phyloP scores from a whole-genome alignment of 345 rosid genomes.

The Sapria himalayana region DNA sequence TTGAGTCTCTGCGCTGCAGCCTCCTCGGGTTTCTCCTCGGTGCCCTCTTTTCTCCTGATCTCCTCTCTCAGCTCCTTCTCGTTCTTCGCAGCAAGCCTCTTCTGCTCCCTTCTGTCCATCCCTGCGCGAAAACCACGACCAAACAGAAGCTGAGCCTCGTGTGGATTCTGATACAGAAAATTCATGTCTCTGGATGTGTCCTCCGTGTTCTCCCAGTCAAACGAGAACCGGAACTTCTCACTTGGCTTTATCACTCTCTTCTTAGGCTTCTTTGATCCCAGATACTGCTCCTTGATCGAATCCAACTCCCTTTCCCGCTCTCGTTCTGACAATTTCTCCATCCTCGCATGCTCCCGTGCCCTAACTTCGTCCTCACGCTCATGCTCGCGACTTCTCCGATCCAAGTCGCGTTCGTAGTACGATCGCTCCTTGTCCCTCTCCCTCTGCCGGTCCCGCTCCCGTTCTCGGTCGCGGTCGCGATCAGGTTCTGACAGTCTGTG shows the following conservation, averaged over 20 bases:
- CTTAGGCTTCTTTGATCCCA: conserved; percentile 84
- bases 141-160: conserved; percentile 78
- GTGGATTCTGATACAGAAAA: conserved; percentile 69
- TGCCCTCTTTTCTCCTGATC: conserved; percentile 59
- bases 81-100: conserved; percentile 73
- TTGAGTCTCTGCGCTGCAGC: conserved; percentile 52
- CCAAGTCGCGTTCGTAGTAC: conserved; percentile 27
- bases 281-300: conserved; percentile 66
- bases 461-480: conserved; percentile 16
- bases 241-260: conserved; percentile 84
- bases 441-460: conserved; percentile 17
- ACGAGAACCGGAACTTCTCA: conserved; percentile 82
- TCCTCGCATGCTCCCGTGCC: conserved; percentile 40
- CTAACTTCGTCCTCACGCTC: conserved; percentile 51
- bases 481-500: conserved; percentile 14
- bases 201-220: conserved; percentile 90
- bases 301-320: conserved; percentile 76
- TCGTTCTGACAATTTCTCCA: conserved; percentile 53
- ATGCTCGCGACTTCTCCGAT: conserved; percentile 24
- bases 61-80: conserved; percentile 84
- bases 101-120: conserved; percentile 92
- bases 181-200: conserved; percentile 87
- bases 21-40: conserved; percentile 78
- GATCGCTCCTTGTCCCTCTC: conserved; percentile 18
- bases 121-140: conserved; percentile 93